These are phyloP conservation scores for Citrus unshiu DNA, from an alignment of 345 rosid species.

Conservation along the genomic window DNA sequence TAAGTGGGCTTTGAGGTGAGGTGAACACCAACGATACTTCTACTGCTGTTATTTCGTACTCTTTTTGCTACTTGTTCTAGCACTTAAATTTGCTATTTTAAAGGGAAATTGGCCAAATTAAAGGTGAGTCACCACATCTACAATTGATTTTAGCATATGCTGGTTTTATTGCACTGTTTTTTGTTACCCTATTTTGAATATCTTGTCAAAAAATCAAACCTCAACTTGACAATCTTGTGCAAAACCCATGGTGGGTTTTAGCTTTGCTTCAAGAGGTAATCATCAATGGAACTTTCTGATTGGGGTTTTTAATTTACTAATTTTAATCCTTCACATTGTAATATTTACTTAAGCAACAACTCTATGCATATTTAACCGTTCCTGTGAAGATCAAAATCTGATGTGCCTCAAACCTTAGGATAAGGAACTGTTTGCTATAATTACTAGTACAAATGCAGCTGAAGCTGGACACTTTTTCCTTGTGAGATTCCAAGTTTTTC, in stretches of 20 bases:
- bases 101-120: too few species aligned
- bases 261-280: constrained; percentile 4
- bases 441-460: not conserved
- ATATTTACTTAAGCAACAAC: not conserved
- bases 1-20: too few species aligned
- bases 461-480: too few species aligned
- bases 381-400: not conserved
- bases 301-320: not conserved
- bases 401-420: not conserved
- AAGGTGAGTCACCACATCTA: too few species aligned
- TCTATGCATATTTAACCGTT: not conserved
- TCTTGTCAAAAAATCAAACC: not conserved
- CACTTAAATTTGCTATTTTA: too few species aligned
- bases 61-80: too few species aligned
- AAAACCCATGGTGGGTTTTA: not conserved
- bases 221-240: not conserved
- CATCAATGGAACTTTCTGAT: not conserved
- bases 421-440: not conserved
- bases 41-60: too few species aligned
- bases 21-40: too few species aligned
- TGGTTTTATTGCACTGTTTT: not conserved
- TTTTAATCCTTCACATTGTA: not conserved
- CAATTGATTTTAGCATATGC: too few species aligned
- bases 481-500: too few species aligned
- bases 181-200: not conserved